Conservation (phyloP, 2,329 filamentous ascomycete genomes). For the Phialophora chinensis region DNA sequence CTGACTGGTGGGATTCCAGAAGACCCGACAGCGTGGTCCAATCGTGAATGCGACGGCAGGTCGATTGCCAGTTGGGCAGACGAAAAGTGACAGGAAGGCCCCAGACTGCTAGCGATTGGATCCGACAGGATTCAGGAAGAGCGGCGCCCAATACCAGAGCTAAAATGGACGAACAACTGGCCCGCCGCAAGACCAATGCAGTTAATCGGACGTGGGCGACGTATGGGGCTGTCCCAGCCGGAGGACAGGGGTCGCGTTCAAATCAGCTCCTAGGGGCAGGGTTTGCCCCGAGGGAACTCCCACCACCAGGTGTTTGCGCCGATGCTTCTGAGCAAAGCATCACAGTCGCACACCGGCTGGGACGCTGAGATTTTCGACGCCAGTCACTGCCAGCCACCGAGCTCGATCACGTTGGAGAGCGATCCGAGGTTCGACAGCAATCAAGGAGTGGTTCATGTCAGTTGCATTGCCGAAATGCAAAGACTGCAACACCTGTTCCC, state of each 20-base stretch:
- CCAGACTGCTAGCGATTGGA: conserved; percentile 4
- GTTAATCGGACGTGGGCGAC: background rate
- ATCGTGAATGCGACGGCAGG: conserved; percentile 11
- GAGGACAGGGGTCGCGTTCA: background rate
- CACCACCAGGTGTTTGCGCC: background rate
- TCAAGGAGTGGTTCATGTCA: conserved; percentile 13
- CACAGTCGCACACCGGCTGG: background rate
- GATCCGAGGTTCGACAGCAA: conserved; percentile 2
- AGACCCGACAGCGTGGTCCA: conserved; percentile 19
- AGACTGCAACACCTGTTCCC: conserved; percentile 20
- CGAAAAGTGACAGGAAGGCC: background rate
- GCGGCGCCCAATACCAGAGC: conserved; percentile 2
- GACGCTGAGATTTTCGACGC: background rate
- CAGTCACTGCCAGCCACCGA: background rate
- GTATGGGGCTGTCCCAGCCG: background rate
- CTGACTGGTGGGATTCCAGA: conserved; percentile 11
- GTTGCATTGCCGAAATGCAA: conserved; percentile 19
- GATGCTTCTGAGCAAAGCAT: background rate
- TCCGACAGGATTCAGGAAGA: conserved; percentile 2
- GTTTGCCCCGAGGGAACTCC: background rate
- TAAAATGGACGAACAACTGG: conserved; percentile 13
- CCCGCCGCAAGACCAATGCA: background rate
- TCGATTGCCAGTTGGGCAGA: conserved; percentile 11
- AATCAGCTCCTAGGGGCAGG: background rate
- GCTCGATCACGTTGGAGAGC: background rate